Conservation (phyloP, 73 alveolate species). For the Paramecium biaurelia region DNA sequence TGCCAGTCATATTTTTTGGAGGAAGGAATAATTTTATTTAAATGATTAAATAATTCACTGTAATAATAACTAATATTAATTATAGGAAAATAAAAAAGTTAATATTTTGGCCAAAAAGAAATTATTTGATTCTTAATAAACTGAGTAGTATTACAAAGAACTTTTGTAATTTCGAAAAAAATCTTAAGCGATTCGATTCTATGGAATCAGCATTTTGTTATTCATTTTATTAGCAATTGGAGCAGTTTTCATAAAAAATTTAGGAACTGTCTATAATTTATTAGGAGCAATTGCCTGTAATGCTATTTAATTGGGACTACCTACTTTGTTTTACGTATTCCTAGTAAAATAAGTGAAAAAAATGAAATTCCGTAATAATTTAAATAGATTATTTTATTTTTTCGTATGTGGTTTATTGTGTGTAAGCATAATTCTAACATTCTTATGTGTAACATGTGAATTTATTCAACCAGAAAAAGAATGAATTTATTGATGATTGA, state of each 20-base stretch:
- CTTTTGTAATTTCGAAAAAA: background rate
- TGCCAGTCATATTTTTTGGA: conserved; percentile 32
- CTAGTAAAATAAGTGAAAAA: background rate
- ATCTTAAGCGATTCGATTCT: background rate
- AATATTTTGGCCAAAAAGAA: background rate
- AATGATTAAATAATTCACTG: background rate
- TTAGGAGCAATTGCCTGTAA: background rate
- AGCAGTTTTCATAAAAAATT: background rate
- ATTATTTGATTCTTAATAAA: background rate
- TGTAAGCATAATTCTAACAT: background rate
- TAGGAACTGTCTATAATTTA: conserved; percentile 41
- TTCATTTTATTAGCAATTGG: background rate
- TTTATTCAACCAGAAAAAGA: background rate
- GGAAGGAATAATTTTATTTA: conserved; percentile 29
- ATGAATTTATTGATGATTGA: background rate
- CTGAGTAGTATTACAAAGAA: background rate
- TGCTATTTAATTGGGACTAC: background rate
- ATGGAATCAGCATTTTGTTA: background rate
- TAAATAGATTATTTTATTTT: background rate
- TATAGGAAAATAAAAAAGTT: background rate
- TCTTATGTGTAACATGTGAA: background rate
- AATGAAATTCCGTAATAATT: background rate
- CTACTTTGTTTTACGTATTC: background rate
- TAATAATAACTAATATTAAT: background rate
- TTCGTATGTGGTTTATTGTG: background rate